Conservation (phyloP, 106 monocot genomes). For the Narthecium ossifragum region DNA sequence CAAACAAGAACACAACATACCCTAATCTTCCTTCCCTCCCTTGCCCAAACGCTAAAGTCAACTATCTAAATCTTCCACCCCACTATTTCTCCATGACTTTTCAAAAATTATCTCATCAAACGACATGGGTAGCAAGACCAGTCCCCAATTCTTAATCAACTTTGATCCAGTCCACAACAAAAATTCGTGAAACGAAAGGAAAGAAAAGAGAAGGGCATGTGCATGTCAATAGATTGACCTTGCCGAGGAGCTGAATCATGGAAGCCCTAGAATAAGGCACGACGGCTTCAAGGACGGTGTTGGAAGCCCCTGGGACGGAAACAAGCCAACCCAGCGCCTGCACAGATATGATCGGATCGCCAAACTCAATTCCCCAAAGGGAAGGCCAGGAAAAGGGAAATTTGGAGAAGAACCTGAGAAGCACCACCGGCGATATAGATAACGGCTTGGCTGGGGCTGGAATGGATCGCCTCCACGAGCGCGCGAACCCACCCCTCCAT, state of each 20-base stretch:
- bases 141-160: no score
- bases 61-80: background rate
- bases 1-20: no score
- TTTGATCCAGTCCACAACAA: no score
- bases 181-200: background rate
- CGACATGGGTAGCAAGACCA: background rate
- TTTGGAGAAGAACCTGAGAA: slow-evolving; percentile 61
- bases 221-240: slow-evolving; percentile 26
- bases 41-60: background rate
- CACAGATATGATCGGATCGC: background rate
- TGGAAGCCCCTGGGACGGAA: slow-evolving; percentile 86
- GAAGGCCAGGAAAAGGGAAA: background rate
- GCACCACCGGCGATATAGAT: slow-evolving; percentile 85
- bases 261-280: slow-evolving; percentile 78
- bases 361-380: background rate
- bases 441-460: slow-evolving; percentile 51
- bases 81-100: background rate
- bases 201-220: background rate
- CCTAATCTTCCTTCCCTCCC: no score
- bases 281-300: slow-evolving; percentile 74
- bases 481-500: slow-evolving; percentile 53
- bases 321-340: slow-evolving; percentile 88
- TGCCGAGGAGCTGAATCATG: slow-evolving; percentile 78
- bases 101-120: background rate
- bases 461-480: slow-evolving; percentile 78